Base-by-base conservation (phyloP, 352 stramenopile genomes). In the Peronospora farinosa region DNA sequence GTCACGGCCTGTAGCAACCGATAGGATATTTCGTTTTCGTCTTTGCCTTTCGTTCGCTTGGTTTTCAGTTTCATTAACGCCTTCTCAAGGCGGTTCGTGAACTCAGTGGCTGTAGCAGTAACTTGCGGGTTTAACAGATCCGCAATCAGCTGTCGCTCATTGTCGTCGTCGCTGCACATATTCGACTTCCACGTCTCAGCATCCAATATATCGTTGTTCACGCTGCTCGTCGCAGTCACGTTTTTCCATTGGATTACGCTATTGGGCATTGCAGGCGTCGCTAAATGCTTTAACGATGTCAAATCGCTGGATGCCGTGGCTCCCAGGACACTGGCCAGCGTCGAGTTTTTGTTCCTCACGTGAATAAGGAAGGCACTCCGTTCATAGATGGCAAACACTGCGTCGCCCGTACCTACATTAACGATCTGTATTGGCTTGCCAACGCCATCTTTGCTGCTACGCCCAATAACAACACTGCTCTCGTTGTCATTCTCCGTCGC, bases 331-430 rank as follows among this genome's bases (percentile, higher is more conserved):
- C 74, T 88, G 0, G 77, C 73, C 5, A 90, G 62, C 5, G 79
- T 85, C 32, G 79, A 86, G 54, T 75, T 66, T 57, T 79, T 88
- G 63, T 84, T 83, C 50, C 67, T 73, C 33, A 88, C 74, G n/a
- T 74, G 64, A 19, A 88, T 52, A 15, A 90, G 33, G 38, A 86
- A 81, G n/a, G 79, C 67, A 12, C 60, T 66, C 16, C 76, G 70
- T 50, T 88, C 79, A 57, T 75, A 90, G 0, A 60, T 63, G 5
- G 64, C 79, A n/a, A 88, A 54, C 16, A 90, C 51, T 7, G 69
- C 68, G 33, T 88, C 79, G 16, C 79, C 79, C 10, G 72, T 47
- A 37, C 78, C 57, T 11, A 76, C 70, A 40, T 72, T 79, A 21
- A 72, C 40, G 27, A 90, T 49, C 31, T 69, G 63, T 11, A 76